A percentile compares a stretch with the other conserved stretches of the same genome.
Conservation (phyloP, 768 basidiomycete genomes). For the Podaxis sp. region DNA sequence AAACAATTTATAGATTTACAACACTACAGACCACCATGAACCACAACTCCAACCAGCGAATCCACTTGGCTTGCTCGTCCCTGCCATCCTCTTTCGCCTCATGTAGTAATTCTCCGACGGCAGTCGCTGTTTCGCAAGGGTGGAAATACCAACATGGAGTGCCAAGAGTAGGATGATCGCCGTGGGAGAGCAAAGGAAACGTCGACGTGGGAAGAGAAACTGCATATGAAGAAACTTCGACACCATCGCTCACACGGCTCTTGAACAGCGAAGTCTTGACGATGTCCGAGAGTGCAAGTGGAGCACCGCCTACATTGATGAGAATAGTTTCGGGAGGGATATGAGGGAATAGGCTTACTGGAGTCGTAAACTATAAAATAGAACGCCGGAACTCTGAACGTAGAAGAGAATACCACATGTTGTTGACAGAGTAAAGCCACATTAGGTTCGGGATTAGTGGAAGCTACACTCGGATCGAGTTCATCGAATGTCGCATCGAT, state of each 20-base stretch:
- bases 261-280: slow-evolving; percentile 59
- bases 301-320: slow-evolving; percentile 50
- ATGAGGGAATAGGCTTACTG: slow-evolving; percentile 45
- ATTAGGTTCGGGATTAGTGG: slow-evolving; percentile 12
- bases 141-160: slow-evolving; percentile 83
- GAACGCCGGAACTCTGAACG: slow-evolving; percentile 79
- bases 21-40: slow-evolving; percentile 67
- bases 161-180: slow-evolving; percentile 78
- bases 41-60: slow-evolving; percentile 72
- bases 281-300: slow-evolving; percentile 53
- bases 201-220: slow-evolving; percentile 44
- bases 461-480: slow-evolving; percentile 33
- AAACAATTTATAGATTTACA: slow-evolving; percentile 42
- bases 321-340: slow-evolving; percentile 14
- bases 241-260: slow-evolving; percentile 34
- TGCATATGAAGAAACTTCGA: slow-evolving; percentile 48
- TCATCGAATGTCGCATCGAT: slow-evolving; percentile 21
- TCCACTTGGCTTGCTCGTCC: slow-evolving; percentile 25
- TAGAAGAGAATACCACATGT: slow-evolving; percentile 71
- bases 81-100: slow-evolving; percentile 34
- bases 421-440: slow-evolving; percentile 48
- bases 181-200: slow-evolving; percentile 80
- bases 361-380: slow-evolving; percentile 70
- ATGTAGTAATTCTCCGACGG: slow-evolving; percentile 64
- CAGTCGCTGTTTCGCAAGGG: slow-evolving; percentile 71